Conservation (phyloP, 2,329 filamentous ascomycete species). For the Aspergillus neotritici region DNA sequence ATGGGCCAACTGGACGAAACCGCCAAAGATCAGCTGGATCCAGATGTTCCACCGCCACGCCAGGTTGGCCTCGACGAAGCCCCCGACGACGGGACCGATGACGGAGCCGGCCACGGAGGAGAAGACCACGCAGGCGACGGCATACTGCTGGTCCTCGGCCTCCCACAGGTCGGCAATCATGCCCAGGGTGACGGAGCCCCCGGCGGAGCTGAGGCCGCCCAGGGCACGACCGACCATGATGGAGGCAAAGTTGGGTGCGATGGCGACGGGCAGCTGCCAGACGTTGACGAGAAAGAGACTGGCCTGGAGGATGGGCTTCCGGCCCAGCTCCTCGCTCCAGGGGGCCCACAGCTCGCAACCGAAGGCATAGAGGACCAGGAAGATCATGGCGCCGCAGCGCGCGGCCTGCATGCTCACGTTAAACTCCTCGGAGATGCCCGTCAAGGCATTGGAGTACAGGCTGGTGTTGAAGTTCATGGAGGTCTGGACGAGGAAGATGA, state of each 20-base stretch:
- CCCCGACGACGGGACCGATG: slow-evolving; percentile 71
- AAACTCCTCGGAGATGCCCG: slow-evolving; percentile 63
- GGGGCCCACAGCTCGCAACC: slow-evolving; percentile 86
- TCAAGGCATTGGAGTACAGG: slow-evolving; percentile 64
- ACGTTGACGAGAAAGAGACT: slow-evolving; percentile 72
- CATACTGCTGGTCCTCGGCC: slow-evolving; percentile 65
- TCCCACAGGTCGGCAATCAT: slow-evolving; percentile 74
- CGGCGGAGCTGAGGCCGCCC: slow-evolving; percentile 65
- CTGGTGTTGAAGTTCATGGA: slow-evolving; percentile 78
- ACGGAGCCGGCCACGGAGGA: slow-evolving; percentile 74
- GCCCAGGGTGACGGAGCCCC: slow-evolving; percentile 66
- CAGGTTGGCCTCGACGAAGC: slow-evolving; percentile 63
- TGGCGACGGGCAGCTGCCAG: slow-evolving; percentile 65
- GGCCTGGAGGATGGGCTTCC: slow-evolving; percentile 67
- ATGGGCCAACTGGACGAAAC: slow-evolving; percentile 61
- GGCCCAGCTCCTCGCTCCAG: slow-evolving; percentile 77
- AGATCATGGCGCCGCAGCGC: slow-evolving; percentile 69
- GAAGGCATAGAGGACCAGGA: slow-evolving; percentile 74
- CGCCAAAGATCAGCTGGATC: slow-evolving; percentile 78
- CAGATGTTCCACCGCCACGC: slow-evolving; percentile 74
- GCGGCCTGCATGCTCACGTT: slow-evolving; percentile 62
- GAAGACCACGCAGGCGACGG: slow-evolving; percentile 70
- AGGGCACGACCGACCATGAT: slow-evolving; percentile 66
- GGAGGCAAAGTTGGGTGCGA: slow-evolving; percentile 67
- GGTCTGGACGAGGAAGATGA: slow-evolving; percentile 68